phyloP scores from a whole-genome alignment of 768 basidiomycete species.

The Boletus eberwhitei region DNA sequence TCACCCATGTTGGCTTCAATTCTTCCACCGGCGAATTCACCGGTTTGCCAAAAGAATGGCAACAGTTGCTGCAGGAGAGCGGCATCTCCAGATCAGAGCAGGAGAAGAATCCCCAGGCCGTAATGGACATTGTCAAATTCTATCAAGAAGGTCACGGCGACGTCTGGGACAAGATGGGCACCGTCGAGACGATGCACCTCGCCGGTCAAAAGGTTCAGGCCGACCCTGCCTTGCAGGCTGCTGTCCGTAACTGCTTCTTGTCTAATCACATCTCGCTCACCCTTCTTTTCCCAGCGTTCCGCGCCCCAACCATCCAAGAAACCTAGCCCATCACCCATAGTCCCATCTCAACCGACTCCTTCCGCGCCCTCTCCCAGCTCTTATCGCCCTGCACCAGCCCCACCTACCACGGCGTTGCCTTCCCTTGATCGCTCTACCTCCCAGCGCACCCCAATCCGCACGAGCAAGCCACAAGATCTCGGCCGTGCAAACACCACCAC shows the following conservation, averaged over 20 bases:
- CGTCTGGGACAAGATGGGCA: conserved; percentile 84
- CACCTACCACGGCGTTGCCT: conserved; percentile 60
- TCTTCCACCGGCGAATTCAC: conserved; percentile 98
- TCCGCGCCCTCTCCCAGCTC: conserved; percentile 39
- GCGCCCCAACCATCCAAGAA: conserved; percentile 44
- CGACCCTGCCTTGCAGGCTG: conserved; percentile 53
- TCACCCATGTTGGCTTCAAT: conserved; percentile 99
- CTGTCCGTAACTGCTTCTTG: conserved; percentile 39
- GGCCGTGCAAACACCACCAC: conserved; percentile 71
- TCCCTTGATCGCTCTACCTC: conserved; percentile 86
- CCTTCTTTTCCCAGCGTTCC: conserved; percentile 30
- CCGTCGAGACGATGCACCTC: conserved; percentile 37
- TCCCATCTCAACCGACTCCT: conserved; percentile 29
- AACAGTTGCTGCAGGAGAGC: conserved; percentile 91
- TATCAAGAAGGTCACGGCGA: conserved; percentile 86
- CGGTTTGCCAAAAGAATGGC: conserved; percentile 98
- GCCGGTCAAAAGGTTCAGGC: conserved; percentile 29
- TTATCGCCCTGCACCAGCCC: conserved; percentile 76
- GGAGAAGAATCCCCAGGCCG: conserved; percentile 96
- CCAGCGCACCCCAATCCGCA: conserved; percentile 66
- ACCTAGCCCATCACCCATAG: conserved; percentile 22
- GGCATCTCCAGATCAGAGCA: conserved; percentile 94
- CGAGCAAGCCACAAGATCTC: conserved; percentile 42
- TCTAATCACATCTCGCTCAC: background rate
- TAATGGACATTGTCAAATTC: conserved; percentile 98